Conservation (phyloP, 768 basidiomycete genomes). For the Phanerodontia chrysosporium region DNA sequence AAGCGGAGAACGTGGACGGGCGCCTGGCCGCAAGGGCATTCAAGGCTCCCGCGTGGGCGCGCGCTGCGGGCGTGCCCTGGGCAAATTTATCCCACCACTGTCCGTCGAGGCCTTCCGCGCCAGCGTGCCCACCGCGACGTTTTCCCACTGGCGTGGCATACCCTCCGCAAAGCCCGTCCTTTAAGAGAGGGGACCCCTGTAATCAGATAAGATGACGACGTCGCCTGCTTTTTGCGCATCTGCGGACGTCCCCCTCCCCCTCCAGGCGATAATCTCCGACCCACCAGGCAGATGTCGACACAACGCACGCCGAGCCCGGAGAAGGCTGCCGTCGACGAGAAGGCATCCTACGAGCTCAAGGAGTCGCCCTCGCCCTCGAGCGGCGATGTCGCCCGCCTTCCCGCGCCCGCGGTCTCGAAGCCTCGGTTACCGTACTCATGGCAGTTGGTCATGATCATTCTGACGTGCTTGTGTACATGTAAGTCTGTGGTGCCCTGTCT, state of each 20-base stretch:
- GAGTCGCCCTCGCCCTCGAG: conserved; percentile 8
- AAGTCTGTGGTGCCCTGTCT: conserved; percentile 12
- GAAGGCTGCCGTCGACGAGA: conserved; percentile 18
- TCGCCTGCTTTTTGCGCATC: neutral
- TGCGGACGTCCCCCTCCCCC: conserved; percentile 9
- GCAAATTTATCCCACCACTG: neutral
- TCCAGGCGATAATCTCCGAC: neutral
- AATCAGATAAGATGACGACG: conserved; percentile 25
- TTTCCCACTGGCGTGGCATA: conserved; percentile 11
- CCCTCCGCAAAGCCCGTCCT: neutral
- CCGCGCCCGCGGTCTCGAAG: conserved; percentile 10
- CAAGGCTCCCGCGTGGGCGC: neutral
- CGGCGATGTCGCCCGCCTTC: neutral
- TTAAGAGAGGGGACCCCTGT: neutral
- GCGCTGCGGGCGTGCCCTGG: neutral
- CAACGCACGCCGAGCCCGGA: conserved; percentile 11
- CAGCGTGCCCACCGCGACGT: neutral
- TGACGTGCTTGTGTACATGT: conserved; percentile 40
- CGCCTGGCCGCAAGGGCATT: neutral
- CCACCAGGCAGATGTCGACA: conserved; percentile 9
- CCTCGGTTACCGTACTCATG: conserved; percentile 31
- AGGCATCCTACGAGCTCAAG: conserved; percentile 7
- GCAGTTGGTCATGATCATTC: conserved; percentile 31
- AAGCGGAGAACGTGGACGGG: neutral
- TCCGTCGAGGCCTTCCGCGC: neutral